Evolutionary conservation across 345 rosid species (phyloP), one percentile per base, ranked within the genome.

Genomic region (Limnanthes douglasii): DNA sequence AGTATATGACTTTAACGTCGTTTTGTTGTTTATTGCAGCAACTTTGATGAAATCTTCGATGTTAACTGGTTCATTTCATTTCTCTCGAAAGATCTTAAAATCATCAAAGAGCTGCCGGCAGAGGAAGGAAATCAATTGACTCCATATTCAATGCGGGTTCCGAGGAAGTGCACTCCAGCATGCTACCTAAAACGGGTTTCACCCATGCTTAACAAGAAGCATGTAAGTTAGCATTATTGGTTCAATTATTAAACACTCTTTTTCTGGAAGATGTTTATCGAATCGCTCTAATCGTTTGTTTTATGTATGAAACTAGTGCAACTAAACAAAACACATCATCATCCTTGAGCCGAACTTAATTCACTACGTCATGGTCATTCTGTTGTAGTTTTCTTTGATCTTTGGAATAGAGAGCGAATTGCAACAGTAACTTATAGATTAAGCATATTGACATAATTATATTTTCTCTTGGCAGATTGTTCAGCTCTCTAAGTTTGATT

Each of bases 401-500:
- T n/a, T n/a, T n/a, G n/a, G n/a, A n/a, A n/a, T n/a, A n/a, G n/a
- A n/a, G n/a, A n/a, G n/a, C n/a, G n/a, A n/a, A n/a, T n/a, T n/a
- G n/a, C n/a, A n/a, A n/a, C n/a, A n/a, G n/a, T n/a, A n/a, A n/a
- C n/a, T n/a, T n/a, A n/a, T n/a, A n/a, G n/a, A n/a, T n/a, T n/a
- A 8, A 8, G 11, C 14, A 35, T 43, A 30, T 41, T 53, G 18
- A 46, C 49, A 31, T 46, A 7, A 1, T 40, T 6, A 7, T 18
- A 34, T 50, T 50, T 22, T 47, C 3, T 26, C 14, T 19, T 54
- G 34, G 59, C 66, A 88, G 97, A 92, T 65, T 45, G 69, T 88
- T 43, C 83, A 69, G 60, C 95, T 88, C 52, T 66, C 86, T 15
- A 88, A 88, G 58, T 88, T 83, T 51, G 97, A 88, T 62, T 88